Evolutionary conservation across 2,329 filamentous ascomycete species (phyloP).

Genomic region (Neopestalotiopsis sp.): DNA sequence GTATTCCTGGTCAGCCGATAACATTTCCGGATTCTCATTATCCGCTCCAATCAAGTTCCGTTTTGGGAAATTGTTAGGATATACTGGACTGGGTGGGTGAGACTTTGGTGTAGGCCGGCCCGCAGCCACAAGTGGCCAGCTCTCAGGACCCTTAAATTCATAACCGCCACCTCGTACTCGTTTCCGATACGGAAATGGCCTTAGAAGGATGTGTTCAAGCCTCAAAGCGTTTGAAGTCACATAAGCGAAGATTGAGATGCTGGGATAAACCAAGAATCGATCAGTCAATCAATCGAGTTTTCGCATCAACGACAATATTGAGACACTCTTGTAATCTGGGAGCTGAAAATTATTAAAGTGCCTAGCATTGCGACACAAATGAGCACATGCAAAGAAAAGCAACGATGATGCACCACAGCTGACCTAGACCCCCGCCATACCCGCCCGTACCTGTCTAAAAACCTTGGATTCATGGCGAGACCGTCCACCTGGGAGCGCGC

Average conservation of each 20-base stretch:
- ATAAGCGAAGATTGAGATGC: too few relatives aligned
- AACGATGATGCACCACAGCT: not conserved
- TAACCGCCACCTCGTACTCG: not conserved
- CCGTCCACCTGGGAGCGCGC: not conserved
- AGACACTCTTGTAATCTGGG: not conserved
- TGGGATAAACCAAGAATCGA: too few relatives aligned
- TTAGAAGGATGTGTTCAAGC: too few relatives aligned
- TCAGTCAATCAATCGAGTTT: not conserved
- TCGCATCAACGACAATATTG: not conserved
- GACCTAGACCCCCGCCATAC: not conserved
- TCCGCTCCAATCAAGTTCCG: too few relatives aligned
- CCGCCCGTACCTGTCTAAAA: not conserved
- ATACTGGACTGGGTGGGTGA: not conserved
- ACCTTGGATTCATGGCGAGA: not conserved
- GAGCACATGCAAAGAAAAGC: not conserved
- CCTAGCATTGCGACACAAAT: not conserved
- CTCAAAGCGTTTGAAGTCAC: too few relatives aligned
- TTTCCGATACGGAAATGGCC: not conserved
- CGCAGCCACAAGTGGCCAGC: not conserved
- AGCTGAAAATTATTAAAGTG: not conserved
- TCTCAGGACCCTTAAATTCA: not conserved
- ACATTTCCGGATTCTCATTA: too few relatives aligned
- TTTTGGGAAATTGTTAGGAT: not conserved
- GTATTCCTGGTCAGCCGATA: too few relatives aligned
- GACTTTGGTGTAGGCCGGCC: not conserved